Evolutionary conservation across 148 eudicot genomes (phyloP), one percentile per base, ranked within the genome.

Genomic region (Silene latifolia): DNA sequence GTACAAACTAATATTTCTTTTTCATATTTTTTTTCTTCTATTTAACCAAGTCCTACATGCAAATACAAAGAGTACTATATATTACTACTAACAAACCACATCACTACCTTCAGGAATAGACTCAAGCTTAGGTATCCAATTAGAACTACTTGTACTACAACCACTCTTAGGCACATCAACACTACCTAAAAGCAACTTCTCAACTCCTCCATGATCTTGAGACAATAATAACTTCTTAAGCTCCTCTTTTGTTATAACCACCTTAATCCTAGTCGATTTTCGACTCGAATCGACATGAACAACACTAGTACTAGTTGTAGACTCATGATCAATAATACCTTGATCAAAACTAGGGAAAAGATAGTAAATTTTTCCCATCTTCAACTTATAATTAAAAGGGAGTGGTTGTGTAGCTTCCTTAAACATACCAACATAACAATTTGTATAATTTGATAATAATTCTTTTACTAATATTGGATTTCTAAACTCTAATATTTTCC

Each of bases 401-500:
- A 90, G 73, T 71, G 74, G 65, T 17, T 83, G 84, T 11, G 82
- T 53, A 24, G 92, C 81, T 46, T 84, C 81, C 73, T 76, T 78
- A 6, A 88, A 84, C 17, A 77, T n/a, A 39, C 80, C 82, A 47
- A 87, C 87, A 27, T 73, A 81, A n/a, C 44, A 80, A 14, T 78
- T 86, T 6, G 82, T 73, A 24, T 81, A 76, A 7, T 62, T 77
- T 25, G 42, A 71, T 9, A 88, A 66, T 58, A 89, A 68, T 29
- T 84, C 85, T 29, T 51, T 82, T 0, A 86, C 96, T n/a, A 69
- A 67, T 25, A 79, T 23, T 23, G 92, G 80, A 69, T 75, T 32
- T 47, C 46, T 81, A 71, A 90, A 83, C 83, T 88, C 88, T 47
- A 88, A 24, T 15, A 81, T 64, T 70, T 86, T 83, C 21, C 89